Percentiles rank a stretch among this genome's conserved stretches.
These are phyloP conservation scores for Carex parvula DNA, from an alignment of 176 grass and related monocot species.

Conservation along the genomic window DNA sequence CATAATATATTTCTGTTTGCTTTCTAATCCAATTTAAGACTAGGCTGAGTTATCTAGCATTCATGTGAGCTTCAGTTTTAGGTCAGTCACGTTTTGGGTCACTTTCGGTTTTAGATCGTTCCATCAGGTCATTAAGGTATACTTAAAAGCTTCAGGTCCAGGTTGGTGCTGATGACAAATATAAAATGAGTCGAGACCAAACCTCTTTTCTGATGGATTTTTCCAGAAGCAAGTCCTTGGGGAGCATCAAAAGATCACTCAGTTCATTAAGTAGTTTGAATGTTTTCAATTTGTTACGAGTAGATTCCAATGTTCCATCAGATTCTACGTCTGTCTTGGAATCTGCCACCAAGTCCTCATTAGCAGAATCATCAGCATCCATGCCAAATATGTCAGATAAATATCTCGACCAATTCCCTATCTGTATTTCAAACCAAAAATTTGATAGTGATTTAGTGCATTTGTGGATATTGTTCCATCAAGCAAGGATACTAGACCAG, in stretches of 20 bases:
- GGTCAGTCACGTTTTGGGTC: not conserved
- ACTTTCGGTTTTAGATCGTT: not conserved
- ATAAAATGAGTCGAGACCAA: not conserved
- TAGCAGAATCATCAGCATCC: constrained; percentile 41
- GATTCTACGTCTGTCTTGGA: constrained; percentile 30
- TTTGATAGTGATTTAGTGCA: not conserved
- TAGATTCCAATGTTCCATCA: constrained; percentile 6
- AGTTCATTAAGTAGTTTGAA: constrained; percentile 73
- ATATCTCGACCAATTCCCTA: constrained; percentile 82
- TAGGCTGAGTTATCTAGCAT: not conserved
- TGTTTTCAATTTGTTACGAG: constrained; percentile 28
- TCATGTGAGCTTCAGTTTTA: not conserved
- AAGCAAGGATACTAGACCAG: not conserved
- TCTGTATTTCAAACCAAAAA: constrained; percentile 34
- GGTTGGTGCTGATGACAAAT: not conserved
- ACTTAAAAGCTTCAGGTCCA: not conserved
- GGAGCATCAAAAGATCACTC: constrained; percentile 96
- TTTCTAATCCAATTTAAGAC: not conserved
- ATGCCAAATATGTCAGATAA: constrained; percentile 52
- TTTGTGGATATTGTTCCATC: not conserved
- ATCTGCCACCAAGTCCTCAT: constrained; percentile 32
- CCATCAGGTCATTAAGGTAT: not conserved
- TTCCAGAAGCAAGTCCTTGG: constrained; percentile 91
- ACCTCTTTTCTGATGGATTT: constrained; percentile 83
- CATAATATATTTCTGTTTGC: not conserved